phyloP scores from a whole-genome alignment of 164 flowering plant species.

The Warburgia ugandensis region DNA sequence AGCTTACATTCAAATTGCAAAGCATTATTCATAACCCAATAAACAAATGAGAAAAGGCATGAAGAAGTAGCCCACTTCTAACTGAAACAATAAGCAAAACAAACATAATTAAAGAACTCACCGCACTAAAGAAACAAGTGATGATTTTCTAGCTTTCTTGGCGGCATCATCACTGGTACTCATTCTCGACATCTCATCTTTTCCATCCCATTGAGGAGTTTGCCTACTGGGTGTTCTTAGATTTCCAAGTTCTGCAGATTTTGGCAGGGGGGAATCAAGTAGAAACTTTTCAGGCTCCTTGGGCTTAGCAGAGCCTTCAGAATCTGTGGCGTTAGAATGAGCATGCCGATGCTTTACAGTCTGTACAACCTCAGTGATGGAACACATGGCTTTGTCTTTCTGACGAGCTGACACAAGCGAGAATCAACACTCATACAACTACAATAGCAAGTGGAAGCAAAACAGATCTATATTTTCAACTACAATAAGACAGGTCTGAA shows the following conservation, averaged over 20 bases:
- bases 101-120: constrained; percentile 27
- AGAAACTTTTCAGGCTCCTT: constrained; percentile 31
- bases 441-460: no score
- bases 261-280: constrained; percentile 39
- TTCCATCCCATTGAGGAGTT: constrained; percentile 29
- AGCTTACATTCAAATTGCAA: no score
- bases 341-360: constrained; percentile 63
- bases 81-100: no score
- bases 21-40: no score
- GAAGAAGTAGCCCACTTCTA: no score
- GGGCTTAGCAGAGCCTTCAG: constrained; percentile 18
- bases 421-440: no score
- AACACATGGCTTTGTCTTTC: constrained; percentile 72
- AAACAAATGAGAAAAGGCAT: no score
- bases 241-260: constrained; percentile 31
- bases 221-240: constrained; percentile 28
- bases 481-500: neutral
- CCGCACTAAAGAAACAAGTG: constrained; percentile 62
- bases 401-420: constrained; percentile 66
- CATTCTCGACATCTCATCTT: constrained; percentile 16
- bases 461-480: neutral
- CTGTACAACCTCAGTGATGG: constrained; percentile 87
- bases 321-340: constrained; percentile 24
- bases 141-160: constrained; percentile 50
- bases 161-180: constrained; percentile 21